phyloP scores from a whole-genome alignment of 371 early-diverging fungal species.

The Batrachochytrium dendrobatidis region DNA sequence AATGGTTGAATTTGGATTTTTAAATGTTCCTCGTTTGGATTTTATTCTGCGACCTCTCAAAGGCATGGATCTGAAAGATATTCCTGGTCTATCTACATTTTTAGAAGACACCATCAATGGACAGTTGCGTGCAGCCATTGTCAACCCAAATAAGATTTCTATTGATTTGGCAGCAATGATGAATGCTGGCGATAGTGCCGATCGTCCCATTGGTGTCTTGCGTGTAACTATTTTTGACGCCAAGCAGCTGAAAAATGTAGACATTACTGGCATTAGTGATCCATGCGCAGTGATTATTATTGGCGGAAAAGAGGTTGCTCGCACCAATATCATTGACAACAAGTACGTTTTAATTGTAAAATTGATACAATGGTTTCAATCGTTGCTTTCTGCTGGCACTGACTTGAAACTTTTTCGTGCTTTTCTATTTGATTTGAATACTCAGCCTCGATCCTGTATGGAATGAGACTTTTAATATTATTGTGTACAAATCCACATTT shows the following conservation, averaged over 20 bases:
- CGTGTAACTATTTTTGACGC: slow-evolving; percentile 70
- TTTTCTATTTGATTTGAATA: neutral
- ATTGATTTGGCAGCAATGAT: slow-evolving; percentile 79
- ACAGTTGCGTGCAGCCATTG: slow-evolving; percentile 62
- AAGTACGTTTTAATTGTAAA: slow-evolving; percentile 16
- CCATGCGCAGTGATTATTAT: slow-evolving; percentile 70
- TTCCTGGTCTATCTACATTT: slow-evolving; percentile 74
- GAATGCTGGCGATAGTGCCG: slow-evolving; percentile 37
- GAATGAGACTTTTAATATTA: slow-evolving; percentile 32
- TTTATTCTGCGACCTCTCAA: slow-evolving; percentile 86
- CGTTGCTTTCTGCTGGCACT: neutral
- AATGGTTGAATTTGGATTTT: slow-evolving; percentile 75
- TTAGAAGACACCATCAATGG: slow-evolving; percentile 52
- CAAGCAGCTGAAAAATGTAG: slow-evolving; percentile 64
- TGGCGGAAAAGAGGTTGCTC: slow-evolving; percentile 61
- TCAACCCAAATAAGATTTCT: slow-evolving; percentile 80
- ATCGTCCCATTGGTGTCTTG: slow-evolving; percentile 80
- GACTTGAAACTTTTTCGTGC: neutral
- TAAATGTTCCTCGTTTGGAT: slow-evolving; percentile 84
- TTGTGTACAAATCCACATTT: slow-evolving; percentile 27
- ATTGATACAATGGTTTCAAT: neutral
- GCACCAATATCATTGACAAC: slow-evolving; percentile 37
- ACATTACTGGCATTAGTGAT: slow-evolving; percentile 72
- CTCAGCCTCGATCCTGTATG: slow-evolving; percentile 38
- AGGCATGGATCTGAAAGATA: slow-evolving; percentile 70